These are phyloP conservation scores for Aspergillus novofumigatus DNA, from an alignment of 2,329 filamentous ascomycete species.

Conservation along the genomic window DNA sequence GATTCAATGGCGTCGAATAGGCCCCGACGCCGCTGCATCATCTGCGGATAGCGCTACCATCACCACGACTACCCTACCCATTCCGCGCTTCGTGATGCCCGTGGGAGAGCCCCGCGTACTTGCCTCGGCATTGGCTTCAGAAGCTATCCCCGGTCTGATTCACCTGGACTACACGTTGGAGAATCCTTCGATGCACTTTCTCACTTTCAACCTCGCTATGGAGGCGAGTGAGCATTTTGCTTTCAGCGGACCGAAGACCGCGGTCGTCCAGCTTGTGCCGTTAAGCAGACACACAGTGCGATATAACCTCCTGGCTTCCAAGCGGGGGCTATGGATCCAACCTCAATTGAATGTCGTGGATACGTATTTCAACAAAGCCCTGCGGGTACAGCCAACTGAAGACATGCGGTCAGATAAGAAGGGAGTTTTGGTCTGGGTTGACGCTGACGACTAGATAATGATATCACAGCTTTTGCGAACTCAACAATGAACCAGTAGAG, in stretches of 20 bases:
- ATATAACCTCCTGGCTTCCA: conserved; percentile 69
- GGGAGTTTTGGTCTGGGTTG: conserved; percentile 44
- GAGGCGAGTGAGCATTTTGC: conserved; percentile 90
- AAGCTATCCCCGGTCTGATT: conserved; percentile 30
- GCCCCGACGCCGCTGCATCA: conserved; percentile 25
- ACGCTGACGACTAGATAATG: conserved; percentile 32
- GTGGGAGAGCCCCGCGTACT: conserved; percentile 84
- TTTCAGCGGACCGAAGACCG: conserved; percentile 82
- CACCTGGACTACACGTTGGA: conserved; percentile 70
- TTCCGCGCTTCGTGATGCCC: conserved; percentile 76
- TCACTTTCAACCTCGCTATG: conserved; percentile 90
- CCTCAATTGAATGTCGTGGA: conserved; percentile 76
- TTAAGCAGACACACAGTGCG: conserved; percentile 69
- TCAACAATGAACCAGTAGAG: background rate
- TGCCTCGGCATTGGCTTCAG: conserved; percentile 41
- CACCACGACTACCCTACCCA: conserved; percentile 66
- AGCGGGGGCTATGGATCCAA: conserved; percentile 61
- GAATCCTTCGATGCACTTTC: conserved; percentile 89
- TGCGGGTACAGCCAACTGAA: conserved; percentile 75
- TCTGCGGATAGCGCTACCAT: conserved; percentile 26
- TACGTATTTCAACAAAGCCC: conserved; percentile 86
- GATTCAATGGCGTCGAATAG: conserved; percentile 69
- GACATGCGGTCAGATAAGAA: conserved; percentile 58
- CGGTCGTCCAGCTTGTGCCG: conserved; percentile 75
- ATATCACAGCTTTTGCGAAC: background rate